phyloP scores from a whole-genome alignment of 2,329 filamentous ascomycete species.

The Macroventuria anomochaeta region DNA sequence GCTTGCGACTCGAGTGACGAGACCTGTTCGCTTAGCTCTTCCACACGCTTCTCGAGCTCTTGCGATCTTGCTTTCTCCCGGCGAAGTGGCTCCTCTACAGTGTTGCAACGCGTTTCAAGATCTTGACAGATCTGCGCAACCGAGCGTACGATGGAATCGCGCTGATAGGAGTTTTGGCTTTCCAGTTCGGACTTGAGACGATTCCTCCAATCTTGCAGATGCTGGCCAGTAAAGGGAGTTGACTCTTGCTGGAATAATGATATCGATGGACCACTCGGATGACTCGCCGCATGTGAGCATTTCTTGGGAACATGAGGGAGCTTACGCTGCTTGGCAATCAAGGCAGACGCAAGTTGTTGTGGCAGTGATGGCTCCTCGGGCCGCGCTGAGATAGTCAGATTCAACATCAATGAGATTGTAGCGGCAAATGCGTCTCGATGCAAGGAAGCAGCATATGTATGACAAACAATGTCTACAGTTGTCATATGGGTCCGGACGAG shows the following conservation, averaged over 20 bases:
- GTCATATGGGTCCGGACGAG: constrained; percentile 19
- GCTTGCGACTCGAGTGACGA: constrained; percentile 40
- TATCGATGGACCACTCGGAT: constrained; percentile 15
- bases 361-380: constrained; percentile 26
- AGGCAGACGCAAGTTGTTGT: constrained; percentile 23
- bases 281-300: constrained; percentile 28
- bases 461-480: constrained; percentile 17
- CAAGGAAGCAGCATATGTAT: constrained; percentile 17
- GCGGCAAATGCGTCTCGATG: constrained; percentile 28
- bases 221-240: constrained; percentile 44
- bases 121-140: constrained; percentile 63
- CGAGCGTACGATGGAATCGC: constrained; percentile 56
- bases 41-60: constrained; percentile 41
- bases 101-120: constrained; percentile 62
- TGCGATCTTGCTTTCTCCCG: constrained; percentile 50
- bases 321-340: constrained; percentile 40
- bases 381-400: constrained; percentile 26
- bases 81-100: constrained; percentile 61
- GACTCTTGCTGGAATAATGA: constrained; percentile 48
- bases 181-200: constrained; percentile 54
- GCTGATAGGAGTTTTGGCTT: constrained; percentile 48
- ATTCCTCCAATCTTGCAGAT: constrained; percentile 58
- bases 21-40: constrained; percentile 45
- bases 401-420: constrained; percentile 42
- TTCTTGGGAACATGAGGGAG: constrained; percentile 10